Base-by-base conservation (phyloP, 2,329 filamentous ascomycete species). In the Byssoonygena ceratinophila region DNA sequence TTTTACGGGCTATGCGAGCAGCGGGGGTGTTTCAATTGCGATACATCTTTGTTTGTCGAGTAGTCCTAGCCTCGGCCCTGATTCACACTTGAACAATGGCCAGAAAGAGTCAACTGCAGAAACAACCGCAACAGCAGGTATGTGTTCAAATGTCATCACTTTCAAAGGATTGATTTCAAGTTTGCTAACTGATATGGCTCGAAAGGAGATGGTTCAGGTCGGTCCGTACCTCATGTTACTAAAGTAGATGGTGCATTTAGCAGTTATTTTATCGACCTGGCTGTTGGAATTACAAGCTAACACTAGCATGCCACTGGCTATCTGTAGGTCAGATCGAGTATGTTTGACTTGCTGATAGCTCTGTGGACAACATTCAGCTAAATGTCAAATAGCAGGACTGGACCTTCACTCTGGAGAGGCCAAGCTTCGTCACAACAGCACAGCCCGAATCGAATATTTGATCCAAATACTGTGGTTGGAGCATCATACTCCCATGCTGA, bases 131-230 rank as follows among this genome's bases (percentile, higher is more conserved):
- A 36, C 48, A 46, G 52, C 55, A 56, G 52, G 55, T 56, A 53
- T 48, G 52, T 11, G n/a, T n/a, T n/a, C n/a, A n/a, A 4, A 20
- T 20, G 9, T n/a, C 14, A 43, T 31, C 11, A 29, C 27, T 20
- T 6, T 29, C 25, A 14, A 32, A 4, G 7, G 7, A 3, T 45
- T 32, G n/a, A 9, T 25, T 25, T 49, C 34, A 25, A 20, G 31
- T 9, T 46, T 29, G 34, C 53, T 55, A 41, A 54, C 46, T 44
- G 32, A 8, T n/a, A 31, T 37, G 12, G 45, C 51, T 47, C 23
- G 6, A n/a, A 52, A 97, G 88, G 92, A 98, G 79, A 98, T 98
- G 92, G 87, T 96, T 62, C 91, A 98, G 85, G 90, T 98, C 76
- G 91, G 92, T 97, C 84, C 78, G 83, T 85, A 63, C 63, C 61